Evolutionary conservation across 805 yeast genomes (phyloP).

Genomic region (Candida sithepensis): DNA sequence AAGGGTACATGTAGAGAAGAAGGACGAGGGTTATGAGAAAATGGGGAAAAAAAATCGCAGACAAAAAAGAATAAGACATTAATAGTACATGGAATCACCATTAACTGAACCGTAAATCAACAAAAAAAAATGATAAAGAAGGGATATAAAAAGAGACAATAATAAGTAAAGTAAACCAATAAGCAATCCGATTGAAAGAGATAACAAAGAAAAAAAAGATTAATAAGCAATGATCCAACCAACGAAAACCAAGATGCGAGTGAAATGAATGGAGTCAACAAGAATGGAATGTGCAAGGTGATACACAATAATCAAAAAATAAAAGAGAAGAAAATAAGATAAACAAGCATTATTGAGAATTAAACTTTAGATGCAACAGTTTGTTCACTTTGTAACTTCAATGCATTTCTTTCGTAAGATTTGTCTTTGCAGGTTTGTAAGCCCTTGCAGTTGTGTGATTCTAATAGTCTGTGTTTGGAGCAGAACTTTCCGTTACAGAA

Average conservation of each 20-base stretch:
- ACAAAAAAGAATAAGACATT: neutral
- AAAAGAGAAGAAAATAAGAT: neutral
- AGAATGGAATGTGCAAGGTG: neutral
- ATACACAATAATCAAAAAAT: neutral
- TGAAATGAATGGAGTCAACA: neutral
- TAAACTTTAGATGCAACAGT: constrained; percentile 72
- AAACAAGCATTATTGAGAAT: constrained; percentile 2
- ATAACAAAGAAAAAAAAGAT: neutral
- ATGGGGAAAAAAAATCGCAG: neutral
- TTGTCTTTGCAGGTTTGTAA: constrained; percentile 76
- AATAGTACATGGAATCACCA: neutral
- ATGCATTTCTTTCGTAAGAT: constrained; percentile 80
- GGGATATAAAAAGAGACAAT: neutral
- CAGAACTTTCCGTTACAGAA: constrained; percentile 84
- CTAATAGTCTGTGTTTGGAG: constrained; percentile 81
- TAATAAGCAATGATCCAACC: neutral
- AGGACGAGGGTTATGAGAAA: neutral
- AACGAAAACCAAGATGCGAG: neutral
- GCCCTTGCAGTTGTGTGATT: constrained; percentile 78
- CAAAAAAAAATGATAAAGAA: neutral
- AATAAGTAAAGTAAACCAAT: neutral
- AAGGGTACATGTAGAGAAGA: neutral
- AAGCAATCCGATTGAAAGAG: neutral
- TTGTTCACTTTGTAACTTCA: constrained; percentile 78
- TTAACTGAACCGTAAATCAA: neutral